Base-by-base conservation (phyloP, 2,329 filamentous ascomycete species). In the Cordyceps cateniannulata region DNA sequence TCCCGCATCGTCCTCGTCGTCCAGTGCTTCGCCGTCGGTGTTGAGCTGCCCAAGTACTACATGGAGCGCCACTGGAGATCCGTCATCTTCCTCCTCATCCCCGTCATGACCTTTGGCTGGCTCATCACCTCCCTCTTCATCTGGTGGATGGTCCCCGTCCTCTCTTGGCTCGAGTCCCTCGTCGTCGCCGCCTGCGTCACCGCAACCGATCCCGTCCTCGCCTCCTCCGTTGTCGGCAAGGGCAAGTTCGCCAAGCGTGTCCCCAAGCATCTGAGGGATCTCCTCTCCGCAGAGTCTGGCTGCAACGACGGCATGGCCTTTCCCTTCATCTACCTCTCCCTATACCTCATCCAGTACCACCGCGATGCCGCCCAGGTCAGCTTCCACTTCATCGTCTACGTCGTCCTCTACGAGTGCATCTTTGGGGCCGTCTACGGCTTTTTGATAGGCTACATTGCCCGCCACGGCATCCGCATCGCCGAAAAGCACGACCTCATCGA, bases 221-320 rank as follows among this genome's bases (percentile, higher is more conserved):
- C 95, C 29, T 98, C 95, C 16, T 99, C 95, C 18, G 95, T 99
- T 59, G 95, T 99, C 57, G 95, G 95, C 72, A 99, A 98, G 78
- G 95, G 95, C 69, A 99, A 99, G 75, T 99, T 99, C 69, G 93
- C 95, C 40, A 96, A 96, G 77, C 87, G 95, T 64, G 92, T 99
- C 5, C 95, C 95, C 24, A 98, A 97, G 79, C 95, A 99, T 86
- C 79, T 99, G 77, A 85, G 95, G 81, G 95, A 99, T 76, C 72
- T 99, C 56, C 80, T 99, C 14, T 99, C 95, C 5, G 93, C 93
- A 61, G 95, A 99, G 76, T 99, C 95, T 8, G 95, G 95, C 32
- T 99, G 95, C 77, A 99, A 99, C 81, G 95, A 99, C 73, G 95
- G 95, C 76, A 99, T 99, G 95, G 95, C 95, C 1, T 99, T 99